Conservation (phyloP, 1,139 yeast genomes). For the Candida labiduridarum region DNA sequence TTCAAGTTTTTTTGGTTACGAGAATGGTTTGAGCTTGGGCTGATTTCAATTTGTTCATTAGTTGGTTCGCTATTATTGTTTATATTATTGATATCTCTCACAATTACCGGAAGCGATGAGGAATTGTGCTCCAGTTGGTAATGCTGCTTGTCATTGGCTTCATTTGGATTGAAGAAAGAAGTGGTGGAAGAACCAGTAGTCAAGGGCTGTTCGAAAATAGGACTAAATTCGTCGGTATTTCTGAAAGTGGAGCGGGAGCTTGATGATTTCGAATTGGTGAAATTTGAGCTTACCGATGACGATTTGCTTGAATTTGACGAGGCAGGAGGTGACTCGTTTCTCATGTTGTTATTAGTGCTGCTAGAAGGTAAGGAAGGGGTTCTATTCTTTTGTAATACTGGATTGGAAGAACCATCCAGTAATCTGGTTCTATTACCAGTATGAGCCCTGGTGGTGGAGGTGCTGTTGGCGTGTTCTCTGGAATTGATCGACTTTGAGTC, state of each 20-base stretch:
- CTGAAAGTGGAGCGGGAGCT: slow-evolving; percentile 10
- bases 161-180: slow-evolving; percentile 4
- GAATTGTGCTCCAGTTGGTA: background rate
- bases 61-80: background rate
- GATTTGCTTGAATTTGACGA: slow-evolving; percentile 12
- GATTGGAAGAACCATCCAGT: background rate
- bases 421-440: background rate
- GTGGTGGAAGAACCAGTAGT: slow-evolving; percentile 7
- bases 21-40: slow-evolving; percentile 10
- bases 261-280: slow-evolving; percentile 8
- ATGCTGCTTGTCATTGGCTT: background rate
- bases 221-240: slow-evolving; percentile 9
- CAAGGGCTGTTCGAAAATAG: slow-evolving; percentile 4
- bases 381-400: background rate
- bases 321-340: background rate
- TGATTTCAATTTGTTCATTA: slow-evolving; percentile 5
- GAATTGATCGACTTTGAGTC: slow-evolving; percentile 1
- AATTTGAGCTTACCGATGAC: slow-evolving; percentile 11
- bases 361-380: background rate
- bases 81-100: slow-evolving; percentile 2
- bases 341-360: background rate
- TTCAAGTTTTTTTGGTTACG: slow-evolving; percentile 37
- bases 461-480: background rate
- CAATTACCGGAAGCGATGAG: background rate
- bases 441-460: background rate